Conservation (phyloP, 2,329 filamentous ascomycete genomes). For the Neopestalotiopsis sp. region DNA sequence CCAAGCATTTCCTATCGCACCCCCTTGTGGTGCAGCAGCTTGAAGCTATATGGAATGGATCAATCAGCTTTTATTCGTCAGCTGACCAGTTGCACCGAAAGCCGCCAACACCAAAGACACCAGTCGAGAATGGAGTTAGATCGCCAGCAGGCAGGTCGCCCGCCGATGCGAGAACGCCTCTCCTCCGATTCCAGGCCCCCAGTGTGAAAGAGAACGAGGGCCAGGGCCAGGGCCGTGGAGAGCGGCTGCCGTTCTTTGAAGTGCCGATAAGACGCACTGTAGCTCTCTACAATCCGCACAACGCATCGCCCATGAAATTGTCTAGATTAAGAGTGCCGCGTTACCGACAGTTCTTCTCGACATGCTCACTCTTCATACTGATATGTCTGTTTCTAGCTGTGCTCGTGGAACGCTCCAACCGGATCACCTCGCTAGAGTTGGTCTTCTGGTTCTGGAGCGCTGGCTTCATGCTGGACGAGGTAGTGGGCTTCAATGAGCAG, state of each 20-base stretch:
- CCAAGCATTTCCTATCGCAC: constrained; percentile 90
- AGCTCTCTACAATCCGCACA: constrained; percentile 85
- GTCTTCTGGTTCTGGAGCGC: constrained; percentile 98
- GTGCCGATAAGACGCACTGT: constrained; percentile 72
- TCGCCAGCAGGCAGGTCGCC: constrained; percentile 38
- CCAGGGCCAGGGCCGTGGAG: constrained; percentile 25
- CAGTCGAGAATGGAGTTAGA: constrained; percentile 21
- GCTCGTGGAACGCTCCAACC: constrained; percentile 73
- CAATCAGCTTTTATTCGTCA: constrained; percentile 90
- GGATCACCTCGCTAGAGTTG: constrained; percentile 84
- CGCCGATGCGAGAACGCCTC: constrained; percentile 54
- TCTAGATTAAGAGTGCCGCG: constrained; percentile 89
- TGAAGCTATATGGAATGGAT: constrained; percentile 97
- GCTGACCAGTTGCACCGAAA: constrained; percentile 83
- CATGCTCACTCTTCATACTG: constrained; percentile 82
- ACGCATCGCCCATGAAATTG: constrained; percentile 90
- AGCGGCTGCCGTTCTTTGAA: constrained; percentile 34
- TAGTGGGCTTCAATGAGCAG: constrained; percentile 95
- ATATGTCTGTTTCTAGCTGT: constrained; percentile 87
- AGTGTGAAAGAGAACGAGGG: constrained; percentile 34
- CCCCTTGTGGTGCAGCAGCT: constrained; percentile 91
- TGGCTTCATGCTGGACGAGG: constrained; percentile 94
- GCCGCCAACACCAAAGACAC: constrained; percentile 33
- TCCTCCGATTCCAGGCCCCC: constrained; percentile 46
- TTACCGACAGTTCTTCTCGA: constrained; percentile 90